These are phyloP conservation scores for Whalleya microplaca DNA, from an alignment of 2,329 filamentous ascomycete species.

Conservation along the genomic window DNA sequence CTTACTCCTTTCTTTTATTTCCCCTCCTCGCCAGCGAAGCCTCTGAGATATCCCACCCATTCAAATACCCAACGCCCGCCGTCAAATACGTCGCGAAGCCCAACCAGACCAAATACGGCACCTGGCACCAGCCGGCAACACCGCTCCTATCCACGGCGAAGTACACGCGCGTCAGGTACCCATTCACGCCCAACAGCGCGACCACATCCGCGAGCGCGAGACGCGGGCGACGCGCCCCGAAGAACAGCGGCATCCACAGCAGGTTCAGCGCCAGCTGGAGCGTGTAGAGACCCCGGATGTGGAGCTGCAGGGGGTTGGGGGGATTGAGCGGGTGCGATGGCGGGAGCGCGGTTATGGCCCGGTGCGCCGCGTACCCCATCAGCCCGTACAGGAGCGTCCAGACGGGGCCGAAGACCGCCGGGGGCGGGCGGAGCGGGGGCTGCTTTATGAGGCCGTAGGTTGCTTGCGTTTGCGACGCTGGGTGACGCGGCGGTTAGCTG, in stretches of 20 bases:
- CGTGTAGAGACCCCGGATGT: slow-evolving; percentile 81
- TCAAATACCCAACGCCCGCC: slow-evolving; percentile 68
- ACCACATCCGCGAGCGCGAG: slow-evolving; percentile 77
- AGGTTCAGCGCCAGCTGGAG: slow-evolving; percentile 85
- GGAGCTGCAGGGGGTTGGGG: too few species aligned
- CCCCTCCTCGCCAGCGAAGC: slow-evolving; percentile 29
- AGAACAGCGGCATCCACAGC: slow-evolving; percentile 92
- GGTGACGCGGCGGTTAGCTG: neutral
- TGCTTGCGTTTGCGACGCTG: slow-evolving; percentile 61
- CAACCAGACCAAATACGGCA: slow-evolving; percentile 85
- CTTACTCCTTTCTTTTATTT: neutral
- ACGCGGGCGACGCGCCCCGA: slow-evolving; percentile 72
- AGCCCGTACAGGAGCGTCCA: slow-evolving; percentile 71
- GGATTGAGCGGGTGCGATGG: too few species aligned
- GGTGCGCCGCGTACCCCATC: slow-evolving; percentile 90
- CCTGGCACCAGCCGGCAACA: slow-evolving; percentile 72
- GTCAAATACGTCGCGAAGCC: slow-evolving; percentile 86
- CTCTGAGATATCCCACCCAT: slow-evolving; percentile 64
- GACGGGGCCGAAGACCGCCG: slow-evolving; percentile 64
- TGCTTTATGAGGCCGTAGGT: slow-evolving; percentile 71
- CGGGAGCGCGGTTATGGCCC: slow-evolving; percentile 68
- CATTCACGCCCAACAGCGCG: slow-evolving; percentile 71
- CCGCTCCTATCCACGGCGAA: slow-evolving; percentile 73
- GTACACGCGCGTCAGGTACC: slow-evolving; percentile 78
- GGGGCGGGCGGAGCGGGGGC: slow-evolving; percentile 64